phyloP scores from a whole-genome alignment of 352 stramenopile genomes.

The Globisporangium cylindrosporum region DNA sequence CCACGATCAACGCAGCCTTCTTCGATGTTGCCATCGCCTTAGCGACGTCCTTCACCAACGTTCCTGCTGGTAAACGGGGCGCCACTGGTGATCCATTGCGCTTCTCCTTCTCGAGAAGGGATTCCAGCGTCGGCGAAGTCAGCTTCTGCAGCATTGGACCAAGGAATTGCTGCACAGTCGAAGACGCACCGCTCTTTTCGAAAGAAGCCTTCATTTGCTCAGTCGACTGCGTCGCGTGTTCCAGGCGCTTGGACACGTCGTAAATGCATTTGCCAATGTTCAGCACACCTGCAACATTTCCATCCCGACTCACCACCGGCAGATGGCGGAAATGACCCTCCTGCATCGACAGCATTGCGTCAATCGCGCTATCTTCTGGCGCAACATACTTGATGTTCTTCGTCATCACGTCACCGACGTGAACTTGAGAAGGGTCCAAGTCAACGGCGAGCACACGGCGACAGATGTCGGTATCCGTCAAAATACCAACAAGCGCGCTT shows the following conservation, averaged over 20 bases:
- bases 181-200: constrained; percentile 71
- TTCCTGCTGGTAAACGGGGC: constrained; percentile 81
- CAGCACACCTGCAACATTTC: constrained; percentile 92
- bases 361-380: constrained; percentile 92
- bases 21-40: constrained; percentile 76
- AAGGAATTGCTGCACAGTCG: constrained; percentile 72
- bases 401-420: constrained; percentile 92
- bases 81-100: constrained; percentile 43
- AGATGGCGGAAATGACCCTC: constrained; percentile 97
- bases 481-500: constrained; percentile 91
- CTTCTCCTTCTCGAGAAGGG: constrained; percentile 80
- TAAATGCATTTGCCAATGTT: constrained; percentile 99
- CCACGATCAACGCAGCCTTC: constrained; percentile 94
- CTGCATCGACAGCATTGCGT: constrained; percentile 97
- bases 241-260: constrained; percentile 96
- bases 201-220: constrained; percentile 83
- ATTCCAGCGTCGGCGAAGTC: constrained; percentile 74
- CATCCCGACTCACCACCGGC: constrained; percentile 87
- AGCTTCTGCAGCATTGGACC: constrained; percentile 83
- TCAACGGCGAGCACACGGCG: constrained; percentile 88
- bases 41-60: constrained; percentile 72
- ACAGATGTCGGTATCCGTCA: constrained; percentile 97
- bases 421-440: constrained; percentile 64
- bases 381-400: constrained; percentile 95
- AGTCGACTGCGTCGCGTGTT: constrained; percentile 85